These are phyloP conservation scores for Starmerella etchellsii DNA, from an alignment of 805 yeast genomes.

Conservation along the genomic window DNA sequence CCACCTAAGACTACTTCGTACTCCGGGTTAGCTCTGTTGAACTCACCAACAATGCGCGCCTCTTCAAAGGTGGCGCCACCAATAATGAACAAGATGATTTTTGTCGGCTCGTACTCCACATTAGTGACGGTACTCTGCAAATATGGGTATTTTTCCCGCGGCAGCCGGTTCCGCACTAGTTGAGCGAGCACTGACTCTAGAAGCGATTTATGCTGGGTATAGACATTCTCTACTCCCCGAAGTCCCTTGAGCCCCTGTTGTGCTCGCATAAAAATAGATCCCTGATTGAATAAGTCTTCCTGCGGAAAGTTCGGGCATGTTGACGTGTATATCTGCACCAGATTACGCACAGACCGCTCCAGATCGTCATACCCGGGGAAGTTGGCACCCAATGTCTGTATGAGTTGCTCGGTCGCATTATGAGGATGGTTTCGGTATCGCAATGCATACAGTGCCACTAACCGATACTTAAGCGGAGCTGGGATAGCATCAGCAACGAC, in stretches of 20 bases:
- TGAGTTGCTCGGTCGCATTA: conserved; percentile 33
- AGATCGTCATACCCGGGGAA: conserved; percentile 18
- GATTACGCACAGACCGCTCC: conserved; percentile 33
- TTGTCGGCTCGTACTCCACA: conserved; percentile 24
- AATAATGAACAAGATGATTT: conserved; percentile 34
- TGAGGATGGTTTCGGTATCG: conserved; percentile 47
- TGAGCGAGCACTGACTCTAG: conserved; percentile 38
- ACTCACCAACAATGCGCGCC: conserved; percentile 64
- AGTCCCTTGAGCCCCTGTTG: conserved; percentile 32
- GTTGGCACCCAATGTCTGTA: conserved; percentile 26
- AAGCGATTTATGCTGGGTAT: conserved; percentile 83
- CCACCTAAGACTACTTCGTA: conserved; percentile 75
- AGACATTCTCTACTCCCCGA: conserved; percentile 41
- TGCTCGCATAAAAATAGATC: conserved; percentile 31
- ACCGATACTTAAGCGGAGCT: conserved; percentile 48
- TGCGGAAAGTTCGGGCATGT: conserved; percentile 34
- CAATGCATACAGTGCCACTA: conserved; percentile 61
- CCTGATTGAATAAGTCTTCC: conserved; percentile 30
- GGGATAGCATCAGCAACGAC: conserved; percentile 28
- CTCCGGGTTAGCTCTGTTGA: conserved; percentile 40
- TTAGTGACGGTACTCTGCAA: conserved; percentile 23
- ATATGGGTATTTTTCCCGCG: conserved; percentile 33
- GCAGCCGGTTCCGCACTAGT: conserved; percentile 33
- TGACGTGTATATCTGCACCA: conserved; percentile 31
- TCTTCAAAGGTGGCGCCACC: conserved; percentile 95